phyloP scores from a whole-genome alignment of 148 eudicot genomes.

The Cornus florida region DNA sequence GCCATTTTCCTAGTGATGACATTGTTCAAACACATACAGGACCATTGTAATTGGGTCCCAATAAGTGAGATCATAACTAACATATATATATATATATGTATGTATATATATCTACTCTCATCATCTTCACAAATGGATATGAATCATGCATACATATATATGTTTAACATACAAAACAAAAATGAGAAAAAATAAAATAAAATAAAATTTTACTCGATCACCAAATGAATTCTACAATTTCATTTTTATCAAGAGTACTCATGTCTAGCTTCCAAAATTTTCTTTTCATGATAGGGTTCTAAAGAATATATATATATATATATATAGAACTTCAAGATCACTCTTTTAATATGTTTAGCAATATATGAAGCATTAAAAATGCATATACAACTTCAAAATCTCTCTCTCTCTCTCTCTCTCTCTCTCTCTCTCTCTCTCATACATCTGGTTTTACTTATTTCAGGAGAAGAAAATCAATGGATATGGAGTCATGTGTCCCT shows the following conservation, averaged over 20 bases:
- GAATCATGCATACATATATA: slow-evolving; percentile 3
- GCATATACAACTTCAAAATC: too few relatives aligned
- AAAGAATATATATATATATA: neutral
- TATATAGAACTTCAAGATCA: neutral
- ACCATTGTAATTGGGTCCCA: slow-evolving; percentile 4
- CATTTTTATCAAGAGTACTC: neutral
- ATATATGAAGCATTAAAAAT: too few relatives aligned
- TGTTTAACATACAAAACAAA: neutral
- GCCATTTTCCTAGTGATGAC: slow-evolving; percentile 1
- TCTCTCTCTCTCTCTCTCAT: neutral
- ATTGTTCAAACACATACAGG: slow-evolving; percentile 2
- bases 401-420: neutral
- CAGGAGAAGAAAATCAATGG: slow-evolving; percentile 35
- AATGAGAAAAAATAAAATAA: too few relatives aligned
- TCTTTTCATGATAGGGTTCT: neutral
- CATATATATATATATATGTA: too few relatives aligned
- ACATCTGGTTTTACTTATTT: neutral
- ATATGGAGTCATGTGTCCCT: slow-evolving; percentile 70
- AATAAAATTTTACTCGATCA: neutral
- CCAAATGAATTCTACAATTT: neutral
- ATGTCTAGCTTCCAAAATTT: slow-evolving; percentile 5
- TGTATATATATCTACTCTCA: neutral
- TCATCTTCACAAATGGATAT: slow-evolving; percentile 20
- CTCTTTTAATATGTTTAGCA: neutral
- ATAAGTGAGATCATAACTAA: slow-evolving; percentile 9